These are phyloP conservation scores for Rhododendron simsii DNA, from an alignment of 148 eudicot species.

Conservation along the genomic window DNA sequence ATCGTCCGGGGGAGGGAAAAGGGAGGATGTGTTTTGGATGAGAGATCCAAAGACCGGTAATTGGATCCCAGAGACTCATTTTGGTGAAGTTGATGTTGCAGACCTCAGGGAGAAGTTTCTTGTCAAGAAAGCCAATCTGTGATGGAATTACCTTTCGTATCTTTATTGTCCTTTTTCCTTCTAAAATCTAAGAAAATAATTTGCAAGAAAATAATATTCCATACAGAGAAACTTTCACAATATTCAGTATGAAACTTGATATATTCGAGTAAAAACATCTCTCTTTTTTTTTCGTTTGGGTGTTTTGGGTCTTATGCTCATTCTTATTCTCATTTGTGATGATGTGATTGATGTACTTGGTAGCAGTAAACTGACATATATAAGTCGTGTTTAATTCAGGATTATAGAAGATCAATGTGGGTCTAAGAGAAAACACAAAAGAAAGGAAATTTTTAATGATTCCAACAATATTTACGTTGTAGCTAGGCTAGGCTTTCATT, in stretches of 20 bases:
- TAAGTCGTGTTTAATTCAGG: not conserved
- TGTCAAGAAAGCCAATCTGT: slow-evolving; percentile 7
- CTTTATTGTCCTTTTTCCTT: not conserved
- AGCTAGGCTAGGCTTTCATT: not conserved
- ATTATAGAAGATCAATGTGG: not conserved
- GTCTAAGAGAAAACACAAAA: too few species aligned
- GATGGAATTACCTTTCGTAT: not conserved
- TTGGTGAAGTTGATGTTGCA: slow-evolving; percentile 14
- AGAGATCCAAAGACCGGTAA: slow-evolving; percentile 28
- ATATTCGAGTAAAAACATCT: not conserved
- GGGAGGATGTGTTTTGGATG: slow-evolving; percentile 23
- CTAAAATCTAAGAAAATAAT: not conserved
- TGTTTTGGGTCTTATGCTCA: too few species aligned
- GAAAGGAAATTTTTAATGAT: too few species aligned
- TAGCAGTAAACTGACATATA: not conserved
- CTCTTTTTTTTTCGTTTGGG: not conserved
- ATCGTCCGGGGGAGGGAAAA: not conserved
- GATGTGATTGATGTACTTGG: too few species aligned
- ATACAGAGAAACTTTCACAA: too few species aligned
- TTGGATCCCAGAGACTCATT: slow-evolving; percentile 28
- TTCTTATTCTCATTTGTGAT: too few species aligned
- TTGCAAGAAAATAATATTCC: not conserved
- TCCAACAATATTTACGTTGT: not conserved
- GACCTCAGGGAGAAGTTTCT: slow-evolving; percentile 19
- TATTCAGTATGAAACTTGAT: too few species aligned